Base-by-base conservation (phyloP, 2,329 filamentous ascomycete species). In the Diaporthe sp. region DNA sequence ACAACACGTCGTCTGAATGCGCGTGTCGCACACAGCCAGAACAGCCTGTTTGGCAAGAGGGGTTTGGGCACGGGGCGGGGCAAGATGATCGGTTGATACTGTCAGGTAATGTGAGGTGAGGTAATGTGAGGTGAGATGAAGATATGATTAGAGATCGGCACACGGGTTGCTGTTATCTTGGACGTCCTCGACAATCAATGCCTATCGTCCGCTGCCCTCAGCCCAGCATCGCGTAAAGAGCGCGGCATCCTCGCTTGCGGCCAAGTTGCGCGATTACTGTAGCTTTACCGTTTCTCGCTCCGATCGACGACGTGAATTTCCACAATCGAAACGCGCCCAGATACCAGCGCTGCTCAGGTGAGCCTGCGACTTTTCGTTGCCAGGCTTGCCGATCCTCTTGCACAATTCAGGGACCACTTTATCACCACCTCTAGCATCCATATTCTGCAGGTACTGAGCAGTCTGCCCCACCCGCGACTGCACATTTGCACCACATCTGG, bases 321-420 rank as follows among this genome's bases (percentile, higher is more conserved):
- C 69, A n/a, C 63, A 68, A 39, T 68, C 32, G 63, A 39, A 13
- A 39, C 32, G 47, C 39, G 63, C 63, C 63, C 61, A 66, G 61
- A 66, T 66, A 19, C 22, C 61, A 51, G 30, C 61, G 25, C 61
- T 66, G 61, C 61, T 66, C 61, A 66, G 61, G 61, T 66, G 61
- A 66, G 44, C 42, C 61, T 66, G 44, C 22, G 27, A 51, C 42
- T 66, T 66, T 66, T 66, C 42, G 42, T n/a, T 22, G 27, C 37
- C 61, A 51, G 42, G 61, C 27, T 25, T 35, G 42, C 42, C 30
- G 30, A 51, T 51, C 61, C 44, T 35, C 19, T 42, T 71, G 69
- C 69, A 71, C 69, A 71, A 61, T 51, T 37, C 69, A 61, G 69
- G 69, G 55, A 61, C 55, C 56, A 61, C 44, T 61, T 42, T 39